Evolutionary conservation across 495 filamentous ascomycete species (phyloP), one percentile per base, ranked within the genome.

Genomic region (Oleoguttula mirabilis): DNA sequence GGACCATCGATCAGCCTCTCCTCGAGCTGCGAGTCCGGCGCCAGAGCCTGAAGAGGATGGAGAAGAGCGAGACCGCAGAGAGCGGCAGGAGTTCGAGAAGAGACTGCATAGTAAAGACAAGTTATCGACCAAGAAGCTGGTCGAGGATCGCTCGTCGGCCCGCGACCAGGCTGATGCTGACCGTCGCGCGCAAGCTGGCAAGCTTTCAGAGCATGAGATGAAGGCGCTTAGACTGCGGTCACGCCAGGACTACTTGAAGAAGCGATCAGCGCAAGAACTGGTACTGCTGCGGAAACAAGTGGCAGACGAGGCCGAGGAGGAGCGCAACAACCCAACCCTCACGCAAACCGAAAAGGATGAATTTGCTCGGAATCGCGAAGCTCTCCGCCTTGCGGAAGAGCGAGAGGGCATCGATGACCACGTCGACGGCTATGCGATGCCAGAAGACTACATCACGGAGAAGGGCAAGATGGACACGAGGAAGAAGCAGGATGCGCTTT

Each of bases 401-500:
- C 71, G 90, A 28, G 63, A 88, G 21, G 72, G 75, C 20, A 90
- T 96, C 45, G 88, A 95, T 58, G 88, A 96, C 51, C 75, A 93
- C 54, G 75, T 80, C 14, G 88, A 94, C 67, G 90, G 90, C 4
- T 96, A 95, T 59, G 79, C 81, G 60, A 77, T 98, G 63, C 88
- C 90, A 0, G 87, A 93, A 41, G 86, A 94, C 55, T 93, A 93
- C 51, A 92, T 88, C 44, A 90, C 82, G 1, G 88, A 92, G 61
- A 82, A 86, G 62, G 85, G 83, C 20, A 88, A 92, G 56, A 84
- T 93, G 39, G 82, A 93, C 57, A 76, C 75, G 59, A 88, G 84
- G 60, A 80, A 82, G 64, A 94, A 94, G 58, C 80, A 94, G 53
- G 80, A 88, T 20, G 86, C 84, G 8, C 73, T 94, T 23, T 90